phyloP scores from a whole-genome alignment of 345 rosid genomes.

The Turnera subulata region DNA sequence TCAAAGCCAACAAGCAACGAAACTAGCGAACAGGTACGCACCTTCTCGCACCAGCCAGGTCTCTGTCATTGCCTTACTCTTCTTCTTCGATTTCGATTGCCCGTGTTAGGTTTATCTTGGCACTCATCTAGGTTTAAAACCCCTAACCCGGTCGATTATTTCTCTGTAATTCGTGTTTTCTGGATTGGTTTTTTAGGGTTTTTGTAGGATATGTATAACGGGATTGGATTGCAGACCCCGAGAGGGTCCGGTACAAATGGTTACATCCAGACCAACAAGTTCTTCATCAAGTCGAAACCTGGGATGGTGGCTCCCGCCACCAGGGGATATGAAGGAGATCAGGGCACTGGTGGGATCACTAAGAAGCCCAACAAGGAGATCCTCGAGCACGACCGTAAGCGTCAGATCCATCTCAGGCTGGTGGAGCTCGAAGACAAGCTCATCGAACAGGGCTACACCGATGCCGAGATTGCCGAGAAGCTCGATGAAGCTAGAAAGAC shows the following conservation, averaged over 20 bases:
- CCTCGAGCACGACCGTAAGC: conserved; percentile 87
- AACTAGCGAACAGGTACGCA: too few relatives aligned
- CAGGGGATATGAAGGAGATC: conserved; percentile 66
- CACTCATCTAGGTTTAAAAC: not conserved
- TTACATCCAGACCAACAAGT: conserved; percentile 79
- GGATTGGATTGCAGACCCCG: conserved; percentile 85
- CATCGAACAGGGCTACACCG: conserved; percentile 71
- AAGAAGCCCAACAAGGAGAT: conserved; percentile 80
- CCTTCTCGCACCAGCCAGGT: too few relatives aligned
- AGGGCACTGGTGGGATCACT: conserved; percentile 81
- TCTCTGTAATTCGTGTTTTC: not conserved
- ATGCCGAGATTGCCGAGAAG: conserved; percentile 75
- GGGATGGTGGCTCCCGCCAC: conserved; percentile 54
- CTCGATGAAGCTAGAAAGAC: conserved; percentile 66
- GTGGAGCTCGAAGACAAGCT: conserved; percentile 77
- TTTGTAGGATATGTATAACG: conserved; percentile 66
- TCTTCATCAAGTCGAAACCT: conserved; percentile 70
- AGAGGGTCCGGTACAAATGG: conserved; percentile 99
- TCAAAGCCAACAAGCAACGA: too few relatives aligned
- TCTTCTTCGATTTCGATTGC: too few relatives aligned
- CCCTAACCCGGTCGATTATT: not conserved
- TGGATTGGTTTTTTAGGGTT: not conserved
- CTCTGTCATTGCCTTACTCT: too few relatives aligned
- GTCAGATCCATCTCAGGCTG: conserved; percentile 89
- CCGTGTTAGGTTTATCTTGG: not conserved